Conservation (phyloP, 495 filamentous ascomycete genomes). For the Bombardia bombarda region DNA sequence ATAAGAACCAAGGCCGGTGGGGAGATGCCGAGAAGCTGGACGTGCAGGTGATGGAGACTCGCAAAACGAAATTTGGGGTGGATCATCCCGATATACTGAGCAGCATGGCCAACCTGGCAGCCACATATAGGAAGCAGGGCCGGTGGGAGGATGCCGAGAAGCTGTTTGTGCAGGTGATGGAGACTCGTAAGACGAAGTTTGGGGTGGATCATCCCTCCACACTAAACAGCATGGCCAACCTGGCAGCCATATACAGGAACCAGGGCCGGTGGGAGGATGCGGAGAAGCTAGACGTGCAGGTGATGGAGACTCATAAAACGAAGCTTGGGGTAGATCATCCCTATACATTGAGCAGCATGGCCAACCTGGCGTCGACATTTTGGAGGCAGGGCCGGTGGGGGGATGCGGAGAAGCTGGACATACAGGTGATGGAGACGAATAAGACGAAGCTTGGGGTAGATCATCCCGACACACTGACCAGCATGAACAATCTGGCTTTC, state of each 20-base stretch:
- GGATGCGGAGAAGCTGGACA: neutral
- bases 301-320: neutral
- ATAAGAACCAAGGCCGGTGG: neutral
- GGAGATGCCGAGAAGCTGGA: conserved; percentile 1
- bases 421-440: neutral
- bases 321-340: neutral
- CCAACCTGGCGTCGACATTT: neutral
- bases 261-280: neutral
- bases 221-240: neutral
- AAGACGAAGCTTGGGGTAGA: conserved; percentile 18
- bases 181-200: conserved; percentile 13
- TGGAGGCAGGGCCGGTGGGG: neutral
- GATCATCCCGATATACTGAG: neutral
- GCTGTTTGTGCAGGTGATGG: neutral
- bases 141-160: neutral
- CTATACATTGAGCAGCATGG: conserved; percentile 1
- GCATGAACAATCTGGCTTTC: conserved; percentile 28
- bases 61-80: neutral
- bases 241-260: neutral
- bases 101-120: conserved; percentile 19
- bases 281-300: neutral
- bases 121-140: conserved; percentile 9
- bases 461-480: conserved; percentile 30
- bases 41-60: neutral
- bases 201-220: neutral